Base-by-base conservation (phyloP, 495 filamentous ascomycete species). In the Recurvomyces mirabilis region DNA sequence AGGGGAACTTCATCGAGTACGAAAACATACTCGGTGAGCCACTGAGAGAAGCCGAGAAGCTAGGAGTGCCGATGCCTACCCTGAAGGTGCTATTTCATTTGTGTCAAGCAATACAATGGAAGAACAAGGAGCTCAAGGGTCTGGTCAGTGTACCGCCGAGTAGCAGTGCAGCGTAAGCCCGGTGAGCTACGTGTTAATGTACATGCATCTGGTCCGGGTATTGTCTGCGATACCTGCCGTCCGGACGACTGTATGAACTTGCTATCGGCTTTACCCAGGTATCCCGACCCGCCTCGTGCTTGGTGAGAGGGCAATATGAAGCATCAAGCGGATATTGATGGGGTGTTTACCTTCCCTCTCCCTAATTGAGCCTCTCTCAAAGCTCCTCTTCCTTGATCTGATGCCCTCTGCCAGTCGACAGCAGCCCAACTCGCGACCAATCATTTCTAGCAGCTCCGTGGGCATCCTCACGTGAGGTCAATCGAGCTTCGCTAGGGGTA, bases 21-120 rank as follows among this genome's bases (percentile, higher is more conserved):
- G 72, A 75, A 46, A 71, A 68, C 47, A 66, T 73, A 19, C 59
- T 73, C 5, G 70, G 72, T 0, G 71, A 74, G 52, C 70, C 72
- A 3, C 20, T 76, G 35, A 52, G 67, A 5, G 72, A 73, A 46
- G 71, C 60, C 0, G 52, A 64, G 51, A 47, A 43, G 30, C 32
- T 57, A 2, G 66, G 67, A 3, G 66, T 76, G 0, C 37, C 61
- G 1, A 67, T 62, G 40, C 71, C 70, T 6, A 72, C 62, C 14
- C 52, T 74, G 24, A 55, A 41, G 42, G 56, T 67, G 41, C 34
- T 46, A 30, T 46, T 38, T 15, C 31, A 38, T 38, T 28, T 46
- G 17, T 46, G 43, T 19, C 32, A 37, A 21, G 43, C 43, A 11
- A 30, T 46, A 9, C 43, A 46, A 24, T 46, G 43, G 43, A 46